phyloP scores from a whole-genome alignment of 192 early-diverging fungal genomes.

The Mortierella hygrophila region DNA sequence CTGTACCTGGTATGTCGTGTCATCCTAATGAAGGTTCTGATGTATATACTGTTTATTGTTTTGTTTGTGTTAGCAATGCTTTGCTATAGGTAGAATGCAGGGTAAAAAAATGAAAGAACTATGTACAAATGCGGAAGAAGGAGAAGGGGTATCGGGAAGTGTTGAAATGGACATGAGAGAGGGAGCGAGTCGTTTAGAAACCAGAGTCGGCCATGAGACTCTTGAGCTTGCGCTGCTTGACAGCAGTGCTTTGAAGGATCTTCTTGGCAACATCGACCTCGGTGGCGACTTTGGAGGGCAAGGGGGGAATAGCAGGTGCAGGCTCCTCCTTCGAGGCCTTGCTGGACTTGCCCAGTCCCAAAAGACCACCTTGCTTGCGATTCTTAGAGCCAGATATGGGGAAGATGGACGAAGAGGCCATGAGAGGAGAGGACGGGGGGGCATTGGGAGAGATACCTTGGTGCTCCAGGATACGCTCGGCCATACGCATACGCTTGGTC shows the following conservation, averaged over 20 bases:
- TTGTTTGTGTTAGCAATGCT: background rate
- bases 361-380: slow-evolving; percentile 31
- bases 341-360: slow-evolving; percentile 27
- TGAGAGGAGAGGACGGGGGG: slow-evolving; percentile 7
- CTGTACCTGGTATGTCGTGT: background rate
- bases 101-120: background rate
- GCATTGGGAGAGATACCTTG: slow-evolving; percentile 23
- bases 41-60: background rate
- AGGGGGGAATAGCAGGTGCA: background rate
- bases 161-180: background rate
- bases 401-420: background rate
- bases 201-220: slow-evolving; percentile 42
- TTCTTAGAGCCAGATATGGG: slow-evolving; percentile 5
- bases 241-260: slow-evolving; percentile 31
- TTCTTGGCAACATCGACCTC: slow-evolving; percentile 50
- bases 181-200: slow-evolving; percentile 17
- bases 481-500: slow-evolving; percentile 52
- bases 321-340: slow-evolving; percentile 30
- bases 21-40: background rate
- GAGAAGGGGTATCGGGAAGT: slow-evolving; percentile 1
- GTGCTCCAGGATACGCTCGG: slow-evolving; percentile 51
- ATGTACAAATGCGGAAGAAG: slow-evolving; percentile 10
- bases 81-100: background rate
- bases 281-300: slow-evolving; percentile 22
- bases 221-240: slow-evolving; percentile 52